Conservation (phyloP, 371 early-diverging fungal genomes). For the Mucor indicus region DNA sequence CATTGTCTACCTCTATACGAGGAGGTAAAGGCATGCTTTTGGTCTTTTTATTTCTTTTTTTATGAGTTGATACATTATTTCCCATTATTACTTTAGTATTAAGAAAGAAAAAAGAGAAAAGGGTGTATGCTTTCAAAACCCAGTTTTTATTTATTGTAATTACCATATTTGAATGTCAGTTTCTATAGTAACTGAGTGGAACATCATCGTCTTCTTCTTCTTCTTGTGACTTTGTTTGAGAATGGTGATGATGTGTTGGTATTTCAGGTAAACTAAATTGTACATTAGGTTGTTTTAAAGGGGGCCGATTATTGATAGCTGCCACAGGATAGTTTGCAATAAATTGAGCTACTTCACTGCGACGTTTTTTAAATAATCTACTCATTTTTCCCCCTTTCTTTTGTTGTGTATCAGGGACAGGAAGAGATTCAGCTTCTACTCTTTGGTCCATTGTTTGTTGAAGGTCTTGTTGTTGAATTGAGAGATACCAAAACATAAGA, state of each 20-base stretch:
- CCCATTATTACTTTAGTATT: constrained; percentile 9
- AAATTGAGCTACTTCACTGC: constrained; percentile 10
- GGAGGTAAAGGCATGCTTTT: constrained; percentile 19
- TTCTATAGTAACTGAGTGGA: constrained; percentile 29
- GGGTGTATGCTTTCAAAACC: not conserved
- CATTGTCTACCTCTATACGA: constrained; percentile 34
- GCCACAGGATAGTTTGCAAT: constrained; percentile 3
- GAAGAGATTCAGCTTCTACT: not conserved
- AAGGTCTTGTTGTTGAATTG: constrained; percentile 31
- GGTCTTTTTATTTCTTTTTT: constrained; percentile 11
- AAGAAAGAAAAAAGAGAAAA: constrained; percentile 5
- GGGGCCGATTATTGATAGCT: not conserved
- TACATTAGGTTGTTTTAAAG: constrained; percentile 5
- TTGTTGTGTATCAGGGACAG: constrained; percentile 1
- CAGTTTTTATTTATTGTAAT: not conserved
- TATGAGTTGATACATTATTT: constrained; percentile 19
- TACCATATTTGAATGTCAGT: no score
- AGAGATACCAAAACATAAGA: constrained; percentile 87
- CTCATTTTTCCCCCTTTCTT: constrained; percentile 14
- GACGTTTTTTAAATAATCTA: constrained; percentile 14
- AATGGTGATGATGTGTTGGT: constrained; percentile 10
- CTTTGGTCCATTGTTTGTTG: constrained; percentile 1
- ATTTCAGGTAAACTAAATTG: constrained; percentile 12
- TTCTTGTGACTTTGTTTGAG: not conserved
- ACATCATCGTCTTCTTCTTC: constrained; percentile 32